phyloP scores from a whole-genome alignment of 768 basidiomycete species.

The Lactarius hengduanensis region DNA sequence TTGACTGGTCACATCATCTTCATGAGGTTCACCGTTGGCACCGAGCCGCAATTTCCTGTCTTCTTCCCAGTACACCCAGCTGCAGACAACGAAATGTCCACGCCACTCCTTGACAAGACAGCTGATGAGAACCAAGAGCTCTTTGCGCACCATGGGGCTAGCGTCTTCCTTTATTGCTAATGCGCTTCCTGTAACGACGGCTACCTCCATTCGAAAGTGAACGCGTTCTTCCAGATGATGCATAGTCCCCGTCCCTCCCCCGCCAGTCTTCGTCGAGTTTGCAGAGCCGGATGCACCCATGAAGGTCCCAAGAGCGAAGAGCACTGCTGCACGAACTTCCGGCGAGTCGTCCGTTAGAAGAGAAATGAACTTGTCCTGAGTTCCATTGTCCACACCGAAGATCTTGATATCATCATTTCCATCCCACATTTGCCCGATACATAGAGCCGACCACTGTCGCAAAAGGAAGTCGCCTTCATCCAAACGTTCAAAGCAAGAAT shows the following conservation, averaged over 20 bases:
- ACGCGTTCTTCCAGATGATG: constrained; percentile 72
- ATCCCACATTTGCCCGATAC: constrained; percentile 96
- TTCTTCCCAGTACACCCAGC: constrained; percentile 96
- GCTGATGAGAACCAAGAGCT: constrained; percentile 86
- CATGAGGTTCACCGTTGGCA: constrained; percentile 38
- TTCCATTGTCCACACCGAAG: constrained; percentile 71
- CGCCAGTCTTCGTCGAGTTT: constrained; percentile 65
- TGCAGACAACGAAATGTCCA: constrained; percentile 93
- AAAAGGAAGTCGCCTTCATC: constrained; percentile 90
- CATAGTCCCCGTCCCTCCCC: constrained; percentile 82
- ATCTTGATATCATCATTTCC: constrained; percentile 87
- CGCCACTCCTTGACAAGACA: constrained; percentile 95
- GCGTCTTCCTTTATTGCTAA: constrained; percentile 92
- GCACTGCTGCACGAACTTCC: constrained; percentile 87
- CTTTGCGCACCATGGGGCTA: constrained; percentile 94
- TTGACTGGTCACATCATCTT: constrained; percentile 70
- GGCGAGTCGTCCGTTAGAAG: constrained; percentile 84
- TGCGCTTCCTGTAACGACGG: constrained; percentile 84
- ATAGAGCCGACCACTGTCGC: constrained; percentile 91
- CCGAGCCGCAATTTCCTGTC: constrained; percentile 60
- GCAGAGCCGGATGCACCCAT: constrained; percentile 84
- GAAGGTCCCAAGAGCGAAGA: constrained; percentile 92
- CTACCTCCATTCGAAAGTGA: constrained; percentile 88
- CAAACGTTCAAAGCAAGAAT: constrained; percentile 79
- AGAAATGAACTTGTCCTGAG: constrained; percentile 78